Conservation (phyloP, 257 asterid species). For the Datura wrightii region DNA sequence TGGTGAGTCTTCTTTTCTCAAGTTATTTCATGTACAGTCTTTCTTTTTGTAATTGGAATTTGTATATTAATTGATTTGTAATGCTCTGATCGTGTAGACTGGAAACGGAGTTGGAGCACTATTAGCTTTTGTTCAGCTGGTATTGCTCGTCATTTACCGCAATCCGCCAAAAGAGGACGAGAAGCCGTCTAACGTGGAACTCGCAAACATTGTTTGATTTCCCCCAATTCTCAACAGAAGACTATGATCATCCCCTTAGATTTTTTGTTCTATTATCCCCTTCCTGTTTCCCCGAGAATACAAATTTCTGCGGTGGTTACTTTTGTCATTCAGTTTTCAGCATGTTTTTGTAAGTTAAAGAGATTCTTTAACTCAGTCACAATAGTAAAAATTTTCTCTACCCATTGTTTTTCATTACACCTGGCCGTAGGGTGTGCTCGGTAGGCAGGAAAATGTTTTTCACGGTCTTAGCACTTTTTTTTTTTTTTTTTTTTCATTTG, state of each 20-base stretch:
- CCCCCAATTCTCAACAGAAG: background rate
- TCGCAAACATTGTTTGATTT: background rate
- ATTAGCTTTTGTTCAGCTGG: conserved; percentile 50
- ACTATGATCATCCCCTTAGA: background rate
- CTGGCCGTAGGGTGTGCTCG: too few relatives aligned
- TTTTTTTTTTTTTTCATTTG: too few relatives aligned
- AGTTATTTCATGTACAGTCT: background rate
- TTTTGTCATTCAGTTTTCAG: background rate
- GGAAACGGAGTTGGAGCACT: conserved; percentile 66
- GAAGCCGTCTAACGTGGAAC: conserved; percentile 16
- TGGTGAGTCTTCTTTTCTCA: conserved; percentile 44
- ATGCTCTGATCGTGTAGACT: conserved; percentile 40
- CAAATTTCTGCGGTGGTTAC: background rate
- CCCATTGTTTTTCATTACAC: background rate
- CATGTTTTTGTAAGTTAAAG: background rate
- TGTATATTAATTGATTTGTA: background rate
- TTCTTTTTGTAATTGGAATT: background rate
- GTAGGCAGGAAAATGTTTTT: too few relatives aligned
- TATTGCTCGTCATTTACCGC: conserved; percentile 29
- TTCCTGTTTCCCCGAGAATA: background rate
- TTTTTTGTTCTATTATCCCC: background rate
- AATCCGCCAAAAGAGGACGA: background rate
- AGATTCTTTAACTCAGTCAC: background rate
- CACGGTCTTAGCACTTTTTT: too few relatives aligned
- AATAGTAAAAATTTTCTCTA: background rate